These are phyloP conservation scores for Curvularia spicifera DNA, from an alignment of 2,329 filamentous ascomycete genomes.

Conservation along the genomic window DNA sequence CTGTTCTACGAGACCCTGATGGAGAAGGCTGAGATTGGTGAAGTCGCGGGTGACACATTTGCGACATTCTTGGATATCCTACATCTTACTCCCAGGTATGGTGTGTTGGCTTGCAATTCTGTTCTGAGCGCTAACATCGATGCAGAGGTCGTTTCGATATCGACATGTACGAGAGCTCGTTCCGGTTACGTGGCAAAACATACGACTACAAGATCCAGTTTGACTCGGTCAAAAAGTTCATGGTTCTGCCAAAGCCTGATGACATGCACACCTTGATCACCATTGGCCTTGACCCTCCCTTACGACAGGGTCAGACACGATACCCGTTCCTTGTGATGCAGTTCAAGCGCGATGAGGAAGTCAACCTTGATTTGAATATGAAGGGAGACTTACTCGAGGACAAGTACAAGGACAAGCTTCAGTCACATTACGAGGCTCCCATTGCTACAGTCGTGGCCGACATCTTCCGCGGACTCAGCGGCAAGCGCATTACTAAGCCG, in stretches of 20 bases:
- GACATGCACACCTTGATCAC: conserved; percentile 95
- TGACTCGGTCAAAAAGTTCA: conserved; percentile 97
- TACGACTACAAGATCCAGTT: conserved; percentile 99
- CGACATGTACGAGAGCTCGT: conserved; percentile 98
- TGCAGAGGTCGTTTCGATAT: conserved; percentile 96
- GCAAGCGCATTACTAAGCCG: conserved; percentile 92
- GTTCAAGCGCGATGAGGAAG: conserved; percentile 96
- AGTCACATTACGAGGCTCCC: conserved; percentile 84
- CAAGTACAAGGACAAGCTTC: conserved; percentile 88
- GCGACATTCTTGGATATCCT: conserved; percentile 96
- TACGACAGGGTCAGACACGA: conserved; percentile 94
- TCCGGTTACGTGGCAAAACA: conserved; percentile 95
- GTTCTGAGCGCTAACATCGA: conserved; percentile 31
- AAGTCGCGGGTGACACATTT: conserved; percentile 97
- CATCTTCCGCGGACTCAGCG: conserved; percentile 91
- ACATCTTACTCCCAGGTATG: conserved; percentile 89
- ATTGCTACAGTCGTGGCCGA: conserved; percentile 93
- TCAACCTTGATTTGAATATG: conserved; percentile 95
- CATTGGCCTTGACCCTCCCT: conserved; percentile 89
- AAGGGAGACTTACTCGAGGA: conserved; percentile 84
- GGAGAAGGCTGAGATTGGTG: conserved; percentile 98
- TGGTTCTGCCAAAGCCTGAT: conserved; percentile 98
- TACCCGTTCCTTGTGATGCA: conserved; percentile 99
- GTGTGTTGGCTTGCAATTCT: conserved; percentile 19
- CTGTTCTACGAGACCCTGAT: conserved; percentile 98